phyloP scores from a whole-genome alignment of 1,139 yeast genomes.

The Yamadazyma pseudoaaseri region DNA sequence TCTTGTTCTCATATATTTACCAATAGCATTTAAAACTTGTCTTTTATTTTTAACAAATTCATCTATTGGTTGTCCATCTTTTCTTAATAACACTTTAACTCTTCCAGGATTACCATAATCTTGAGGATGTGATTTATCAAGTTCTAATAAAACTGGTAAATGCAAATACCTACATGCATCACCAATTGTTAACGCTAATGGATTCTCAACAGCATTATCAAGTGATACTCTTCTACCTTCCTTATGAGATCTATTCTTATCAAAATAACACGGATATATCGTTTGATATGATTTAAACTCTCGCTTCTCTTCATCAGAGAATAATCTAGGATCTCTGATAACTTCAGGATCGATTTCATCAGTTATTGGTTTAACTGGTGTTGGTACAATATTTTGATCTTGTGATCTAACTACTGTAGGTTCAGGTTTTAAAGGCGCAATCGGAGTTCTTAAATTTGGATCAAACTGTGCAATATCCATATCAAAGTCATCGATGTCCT shows the following conservation, averaged over 20 bases:
- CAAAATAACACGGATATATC: slow-evolving; percentile 91
- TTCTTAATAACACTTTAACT: slow-evolving; percentile 69
- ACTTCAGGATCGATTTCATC: slow-evolving; percentile 17
- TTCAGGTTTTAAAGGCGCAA: slow-evolving; percentile 63
- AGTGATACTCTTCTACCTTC: slow-evolving; percentile 81
- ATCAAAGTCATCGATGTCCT: slow-evolving; percentile 88
- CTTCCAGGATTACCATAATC: slow-evolving; percentile 98
- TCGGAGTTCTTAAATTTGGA: slow-evolving; percentile 64
- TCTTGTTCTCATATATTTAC: slow-evolving; percentile 59
- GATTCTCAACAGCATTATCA: slow-evolving; percentile 74
- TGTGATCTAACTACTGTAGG: slow-evolving; percentile 66
- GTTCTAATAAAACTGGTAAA: slow-evolving; percentile 61
- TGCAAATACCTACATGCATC: slow-evolving; percentile 56
- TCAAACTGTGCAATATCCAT: slow-evolving; percentile 92
- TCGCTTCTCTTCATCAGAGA: slow-evolving; percentile 52
- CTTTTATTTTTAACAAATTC: slow-evolving; percentile 57
- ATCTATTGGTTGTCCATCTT: slow-evolving; percentile 41
- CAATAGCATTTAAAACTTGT: slow-evolving; percentile 59
- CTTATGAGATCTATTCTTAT: slow-evolving; percentile 66
- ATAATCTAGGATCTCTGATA: slow-evolving; percentile 37
- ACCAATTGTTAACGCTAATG: slow-evolving; percentile 77
- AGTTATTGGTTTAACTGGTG: slow-evolving; percentile 11
- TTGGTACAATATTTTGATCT: slow-evolving; percentile 32
- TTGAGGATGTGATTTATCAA: slow-evolving; percentile 90
- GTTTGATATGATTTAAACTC: slow-evolving; percentile 68